Evolutionary conservation across 2,329 filamentous ascomycete species (phyloP), one percentile per base, ranked within the genome.

Genomic region (Colletotrichum ledebouriae): DNA sequence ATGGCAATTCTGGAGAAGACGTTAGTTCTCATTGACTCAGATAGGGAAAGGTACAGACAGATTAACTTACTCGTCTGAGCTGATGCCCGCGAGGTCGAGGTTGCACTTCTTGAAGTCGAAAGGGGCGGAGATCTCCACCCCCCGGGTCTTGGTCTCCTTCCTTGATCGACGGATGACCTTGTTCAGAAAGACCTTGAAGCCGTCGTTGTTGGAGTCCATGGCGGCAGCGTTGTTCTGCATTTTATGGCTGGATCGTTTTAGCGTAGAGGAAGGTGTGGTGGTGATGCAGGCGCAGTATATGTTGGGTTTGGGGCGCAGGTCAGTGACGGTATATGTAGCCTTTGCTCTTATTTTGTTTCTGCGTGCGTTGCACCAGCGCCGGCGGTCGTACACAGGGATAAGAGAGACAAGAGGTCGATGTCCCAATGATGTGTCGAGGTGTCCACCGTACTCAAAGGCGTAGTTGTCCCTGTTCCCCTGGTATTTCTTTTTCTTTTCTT

Each of bases 51-150:
- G 39, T 60, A 56, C 13, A 49, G n/a, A 34, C 34, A 58, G 47
- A 46, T 3, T 17, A 13, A 80, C 86, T 77, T 82, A 89, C 87
- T 90, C 86, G 72, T 89, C 85, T 71, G 87, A 82, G 52, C 84
- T 85, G 47, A 89, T 79, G 44, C 87, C 87, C 2, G 86, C 86
- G 13, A 89, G 78, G 49, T 77, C 78, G 46, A 85, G 79, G n/a
- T 81, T 78, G 73, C 87, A 85, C 66, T 83, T 83, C 74, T 85
- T 85, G 73, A 89, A 85, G 75, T 89, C 82, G 77, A 87, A 90
- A 0, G 87, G 87, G 10, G 83, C 83, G 57, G 86, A 89, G 75
- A 87, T 87, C 59, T 84, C 78, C 13, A 83, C 67, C n/a, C 73
- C 75, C 20, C 76, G n/a, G 15, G 25, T 75, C 73, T 82, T 82